These are phyloP conservation scores for Cryptosporidium andersoni DNA, from an alignment of 169 alveolate species.

Conservation along the genomic window DNA sequence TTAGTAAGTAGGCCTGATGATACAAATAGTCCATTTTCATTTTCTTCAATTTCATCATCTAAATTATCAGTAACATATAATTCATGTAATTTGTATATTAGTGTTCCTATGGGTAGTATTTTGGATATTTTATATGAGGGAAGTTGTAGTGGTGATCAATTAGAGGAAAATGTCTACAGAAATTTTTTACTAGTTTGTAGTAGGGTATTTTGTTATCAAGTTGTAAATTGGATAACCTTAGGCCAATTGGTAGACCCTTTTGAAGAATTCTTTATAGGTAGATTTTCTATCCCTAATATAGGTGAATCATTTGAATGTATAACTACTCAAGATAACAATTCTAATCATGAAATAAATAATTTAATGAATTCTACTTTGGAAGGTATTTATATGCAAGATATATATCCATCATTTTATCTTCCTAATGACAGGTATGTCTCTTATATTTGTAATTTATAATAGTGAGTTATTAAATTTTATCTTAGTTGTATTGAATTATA, in stretches of 20 bases:
- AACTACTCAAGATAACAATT: not conserved
- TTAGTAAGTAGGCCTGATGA: slow-evolving; percentile 11
- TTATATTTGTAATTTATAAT: not conserved
- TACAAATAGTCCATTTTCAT: slow-evolving; percentile 12
- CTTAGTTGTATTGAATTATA: slow-evolving; percentile 39
- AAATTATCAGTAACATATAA: slow-evolving; percentile 12
- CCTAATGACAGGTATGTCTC: slow-evolving; percentile 59
- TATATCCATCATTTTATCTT: not conserved
- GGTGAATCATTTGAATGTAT: not conserved
- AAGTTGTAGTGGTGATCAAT: slow-evolving; percentile 13
- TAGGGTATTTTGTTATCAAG: slow-evolving; percentile 45
- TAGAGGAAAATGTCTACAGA: slow-evolving; percentile 20
- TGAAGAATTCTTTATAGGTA: slow-evolving; percentile 48
- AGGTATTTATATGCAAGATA: too few relatives aligned
- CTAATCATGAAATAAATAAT: not conserved
- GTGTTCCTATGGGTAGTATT: slow-evolving; percentile 49
- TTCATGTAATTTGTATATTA: slow-evolving; percentile 31
- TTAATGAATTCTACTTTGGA: too few relatives aligned
- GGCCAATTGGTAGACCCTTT: slow-evolving; percentile 65
- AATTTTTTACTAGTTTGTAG: slow-evolving; percentile 39
- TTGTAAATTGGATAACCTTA: slow-evolving; percentile 39
- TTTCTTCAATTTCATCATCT: slow-evolving; percentile 23
- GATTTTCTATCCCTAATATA: slow-evolving; percentile 27
- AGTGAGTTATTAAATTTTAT: not conserved
- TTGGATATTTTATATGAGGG: slow-evolving; percentile 47